Conservation (phyloP, 148 eudicot species). For the Silene conica region DNA sequence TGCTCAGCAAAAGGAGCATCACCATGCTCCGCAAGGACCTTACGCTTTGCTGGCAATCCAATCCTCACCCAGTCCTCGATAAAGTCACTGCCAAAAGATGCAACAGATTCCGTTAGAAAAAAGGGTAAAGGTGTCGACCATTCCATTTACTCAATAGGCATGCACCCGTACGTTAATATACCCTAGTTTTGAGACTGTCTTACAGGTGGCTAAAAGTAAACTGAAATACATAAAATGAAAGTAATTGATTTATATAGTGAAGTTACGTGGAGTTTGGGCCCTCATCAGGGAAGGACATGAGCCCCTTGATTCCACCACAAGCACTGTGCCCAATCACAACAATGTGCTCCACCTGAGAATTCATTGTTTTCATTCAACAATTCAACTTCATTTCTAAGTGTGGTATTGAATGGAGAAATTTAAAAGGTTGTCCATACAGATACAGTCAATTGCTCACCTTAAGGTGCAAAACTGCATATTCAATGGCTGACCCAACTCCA, state of each 20-base stretch:
- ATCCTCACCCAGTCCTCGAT: slow-evolving; percentile 95
- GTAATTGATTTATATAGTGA: not conserved
- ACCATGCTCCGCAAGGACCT: slow-evolving; percentile 50
- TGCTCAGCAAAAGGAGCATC: slow-evolving; percentile 52
- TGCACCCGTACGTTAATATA: no score
- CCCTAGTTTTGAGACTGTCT: no score
- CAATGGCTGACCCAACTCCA: slow-evolving; percentile 84
- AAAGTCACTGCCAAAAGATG: slow-evolving; percentile 53
- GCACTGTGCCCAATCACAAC: slow-evolving; percentile 92
- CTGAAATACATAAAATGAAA: no score
- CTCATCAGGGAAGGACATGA: slow-evolving; percentile 71
- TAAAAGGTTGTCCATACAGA: no score
- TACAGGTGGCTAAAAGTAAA: no score
- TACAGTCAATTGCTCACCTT: slow-evolving; percentile 40
- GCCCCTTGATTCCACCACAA: slow-evolving; percentile 99
- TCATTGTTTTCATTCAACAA: not conserved
- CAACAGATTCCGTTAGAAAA: not conserved
- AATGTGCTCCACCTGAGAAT: slow-evolving; percentile 59
- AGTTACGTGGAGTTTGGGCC: slow-evolving; percentile 66
- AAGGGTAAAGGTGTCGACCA: no score
- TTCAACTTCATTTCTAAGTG: not conserved
- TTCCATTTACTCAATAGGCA: no score
- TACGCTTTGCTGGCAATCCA: slow-evolving; percentile 73
- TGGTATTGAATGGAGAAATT: not conserved
- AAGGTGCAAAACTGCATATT: slow-evolving; percentile 90